Percentiles rank a stretch among this genome's conserved stretches.
Conservation (phyloP, 2,329 filamentous ascomycete species). For the Pseudogymnoascus sp. region DNA sequence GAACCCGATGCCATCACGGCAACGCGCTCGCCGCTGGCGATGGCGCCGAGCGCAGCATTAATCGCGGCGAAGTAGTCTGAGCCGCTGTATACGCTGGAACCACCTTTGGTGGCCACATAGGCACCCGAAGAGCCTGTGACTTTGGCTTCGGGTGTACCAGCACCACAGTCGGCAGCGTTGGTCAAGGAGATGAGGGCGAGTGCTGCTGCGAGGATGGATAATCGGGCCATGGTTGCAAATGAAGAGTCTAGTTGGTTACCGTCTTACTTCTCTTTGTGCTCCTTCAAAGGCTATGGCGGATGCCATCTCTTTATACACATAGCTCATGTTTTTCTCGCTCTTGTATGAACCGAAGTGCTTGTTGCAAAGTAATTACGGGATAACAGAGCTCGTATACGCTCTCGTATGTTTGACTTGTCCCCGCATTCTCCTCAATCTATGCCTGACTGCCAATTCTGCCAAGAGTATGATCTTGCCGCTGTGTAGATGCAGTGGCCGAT, state of each 20-base stretch:
- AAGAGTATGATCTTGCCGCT: neutral
- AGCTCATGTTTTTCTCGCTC: neutral
- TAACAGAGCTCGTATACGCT: neutral
- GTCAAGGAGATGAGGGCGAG: slow-evolving; percentile 37
- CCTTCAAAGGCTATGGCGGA: neutral
- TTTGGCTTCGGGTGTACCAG: slow-evolving; percentile 40
- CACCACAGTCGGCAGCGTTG: slow-evolving; percentile 42
- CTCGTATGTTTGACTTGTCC: neutral
- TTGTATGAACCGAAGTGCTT: neutral
- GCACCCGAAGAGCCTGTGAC: slow-evolving; percentile 43
- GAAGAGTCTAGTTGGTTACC: neutral
- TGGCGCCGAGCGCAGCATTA: slow-evolving; percentile 47
- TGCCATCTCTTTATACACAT: neutral
- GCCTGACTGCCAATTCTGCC: slow-evolving; percentile 1
- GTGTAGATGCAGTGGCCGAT: neutral
- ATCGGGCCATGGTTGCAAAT: slow-evolving; percentile 31
- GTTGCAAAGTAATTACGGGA: neutral
- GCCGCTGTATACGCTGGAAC: slow-evolving; percentile 44
- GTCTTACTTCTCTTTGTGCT: slow-evolving; percentile 1
- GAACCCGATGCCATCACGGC: slow-evolving; percentile 49
- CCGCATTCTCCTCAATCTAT: slow-evolving; percentile 5
- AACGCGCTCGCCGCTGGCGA: slow-evolving; percentile 46
- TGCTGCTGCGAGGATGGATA: slow-evolving; percentile 35
- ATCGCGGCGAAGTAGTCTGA: slow-evolving; percentile 49
- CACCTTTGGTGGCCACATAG: slow-evolving; percentile 42